Evolutionary conservation across 169 alveolate genomes (phyloP).

Genomic region (Toxoplasma gondii): DNA sequence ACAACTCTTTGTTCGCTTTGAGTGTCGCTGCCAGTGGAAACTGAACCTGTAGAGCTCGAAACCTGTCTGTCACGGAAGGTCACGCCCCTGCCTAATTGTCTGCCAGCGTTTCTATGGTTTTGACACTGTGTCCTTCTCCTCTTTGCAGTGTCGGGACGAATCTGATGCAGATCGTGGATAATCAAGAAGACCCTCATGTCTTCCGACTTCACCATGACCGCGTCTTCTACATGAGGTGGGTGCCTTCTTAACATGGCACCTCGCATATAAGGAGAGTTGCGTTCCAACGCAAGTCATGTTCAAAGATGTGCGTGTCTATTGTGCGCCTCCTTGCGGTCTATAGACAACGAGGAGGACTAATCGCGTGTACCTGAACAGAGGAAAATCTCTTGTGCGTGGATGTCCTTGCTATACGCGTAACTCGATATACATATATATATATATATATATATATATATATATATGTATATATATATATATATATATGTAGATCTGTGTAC

Average conservation of each 20-base stretch:
- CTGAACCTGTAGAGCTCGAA: no score
- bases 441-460: background rate
- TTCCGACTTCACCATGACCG: constrained; percentile 87
- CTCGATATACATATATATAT: background rate
- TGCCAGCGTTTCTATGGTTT: no score
- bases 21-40: no score
- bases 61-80: no score
- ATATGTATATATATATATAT: background rate
- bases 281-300: background rate
- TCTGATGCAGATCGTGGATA: constrained; percentile 84
- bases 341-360: no score
- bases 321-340: no score
- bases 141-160: constrained; percentile 83
- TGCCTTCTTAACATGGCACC: background rate
- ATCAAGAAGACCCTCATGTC: constrained; percentile 85
- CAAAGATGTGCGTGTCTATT: no score
- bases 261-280: background rate
- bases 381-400: no score
- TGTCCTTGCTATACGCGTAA: no score
- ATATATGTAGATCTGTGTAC: background rate
- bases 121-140: background rate
- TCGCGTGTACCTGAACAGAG: no score
- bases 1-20: no score
- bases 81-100: no score
- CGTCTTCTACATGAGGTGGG: constrained; percentile 84